These are phyloP conservation scores for Penicillium sp. DNA, from an alignment of 2,329 filamentous ascomycete species.

Conservation along the genomic window DNA sequence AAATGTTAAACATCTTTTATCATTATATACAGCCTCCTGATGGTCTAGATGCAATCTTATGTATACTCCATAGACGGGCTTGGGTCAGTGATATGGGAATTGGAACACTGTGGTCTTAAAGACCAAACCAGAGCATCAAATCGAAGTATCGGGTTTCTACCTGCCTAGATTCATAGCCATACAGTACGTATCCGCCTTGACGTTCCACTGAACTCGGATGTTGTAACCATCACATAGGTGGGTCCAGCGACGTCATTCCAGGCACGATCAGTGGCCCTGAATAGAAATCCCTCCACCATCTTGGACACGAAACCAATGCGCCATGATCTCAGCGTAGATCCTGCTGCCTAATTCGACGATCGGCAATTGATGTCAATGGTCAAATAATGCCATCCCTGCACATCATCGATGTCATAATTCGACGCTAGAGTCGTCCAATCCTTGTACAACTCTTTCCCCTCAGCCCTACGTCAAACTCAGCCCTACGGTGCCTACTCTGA, in stretches of 20 bases:
- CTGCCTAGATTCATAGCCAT: no score
- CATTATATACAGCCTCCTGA: no score
- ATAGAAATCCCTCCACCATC: constrained; percentile 2
- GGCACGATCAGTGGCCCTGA: constrained; percentile 7
- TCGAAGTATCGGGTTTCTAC: no score
- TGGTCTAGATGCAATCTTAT: no score
- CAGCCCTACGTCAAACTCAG: constrained; percentile 25
- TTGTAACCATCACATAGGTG: background rate
- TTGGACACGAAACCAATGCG: constrained; percentile 1
- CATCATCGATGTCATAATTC: constrained; percentile 13
- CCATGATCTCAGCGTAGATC: constrained; percentile 13
- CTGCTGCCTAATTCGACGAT: constrained; percentile 5
- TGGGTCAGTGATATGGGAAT: no score
- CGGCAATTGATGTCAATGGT: background rate
- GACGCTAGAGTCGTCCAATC: background rate
- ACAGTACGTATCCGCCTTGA: no score
- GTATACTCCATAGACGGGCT: no score
- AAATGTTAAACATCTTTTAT: no score
- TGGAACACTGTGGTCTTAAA: no score
- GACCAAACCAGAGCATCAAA: no score
- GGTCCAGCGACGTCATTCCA: constrained; percentile 21
- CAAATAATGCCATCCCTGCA: background rate
- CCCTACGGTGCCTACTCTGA: constrained; percentile 8
- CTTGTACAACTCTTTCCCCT: background rate
- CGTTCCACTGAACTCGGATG: background rate